Conservation (phyloP, 257 asterid species). For the Plantago elongata region DNA sequence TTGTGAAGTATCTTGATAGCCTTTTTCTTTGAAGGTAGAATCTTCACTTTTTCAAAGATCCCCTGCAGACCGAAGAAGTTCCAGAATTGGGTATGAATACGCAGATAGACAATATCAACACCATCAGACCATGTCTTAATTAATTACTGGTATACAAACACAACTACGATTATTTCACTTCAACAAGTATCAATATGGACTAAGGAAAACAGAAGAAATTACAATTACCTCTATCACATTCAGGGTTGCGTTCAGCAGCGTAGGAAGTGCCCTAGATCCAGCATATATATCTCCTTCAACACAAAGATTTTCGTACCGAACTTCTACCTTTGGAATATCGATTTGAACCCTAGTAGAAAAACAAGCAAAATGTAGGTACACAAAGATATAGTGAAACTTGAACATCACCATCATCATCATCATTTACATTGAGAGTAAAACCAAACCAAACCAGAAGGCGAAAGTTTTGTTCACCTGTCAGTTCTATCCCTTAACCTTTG, state of each 20-base stretch:
- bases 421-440: too few relatives aligned
- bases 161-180: background rate
- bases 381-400: background rate
- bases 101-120: background rate
- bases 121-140: constrained; percentile 2
- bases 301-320: constrained; percentile 65
- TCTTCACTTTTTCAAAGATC: constrained; percentile 53
- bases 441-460: too few relatives aligned
- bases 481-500: constrained; percentile 74
- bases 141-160: background rate
- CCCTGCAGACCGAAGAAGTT: constrained; percentile 39
- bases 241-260: constrained; percentile 65
- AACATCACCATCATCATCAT: background rate
- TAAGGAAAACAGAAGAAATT: background rate
- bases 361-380: background rate
- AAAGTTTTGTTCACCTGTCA: constrained; percentile 49
- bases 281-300: constrained; percentile 69
- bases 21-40: constrained; percentile 73
- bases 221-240: constrained; percentile 66
- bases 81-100: constrained; percentile 2
- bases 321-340: constrained; percentile 79
- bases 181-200: background rate
- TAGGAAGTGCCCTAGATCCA: constrained; percentile 93
- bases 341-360: constrained; percentile 59
- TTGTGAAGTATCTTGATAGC: constrained; percentile 64